Evolutionary conservation across 306 rosid species (phyloP), one percentile per base, ranked within the genome.

Genomic region (Gastrolobium bilobum): DNA sequence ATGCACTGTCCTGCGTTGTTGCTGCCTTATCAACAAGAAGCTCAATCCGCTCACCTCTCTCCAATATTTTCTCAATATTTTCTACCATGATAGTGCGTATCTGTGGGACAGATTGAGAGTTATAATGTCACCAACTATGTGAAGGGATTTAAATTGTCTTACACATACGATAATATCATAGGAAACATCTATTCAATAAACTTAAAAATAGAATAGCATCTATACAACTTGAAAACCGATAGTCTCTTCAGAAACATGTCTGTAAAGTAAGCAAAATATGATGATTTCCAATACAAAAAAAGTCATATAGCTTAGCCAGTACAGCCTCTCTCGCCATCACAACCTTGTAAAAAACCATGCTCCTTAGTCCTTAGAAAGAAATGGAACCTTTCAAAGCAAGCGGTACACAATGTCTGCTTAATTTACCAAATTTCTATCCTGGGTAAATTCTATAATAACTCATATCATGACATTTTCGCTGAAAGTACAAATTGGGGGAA

Each of bases 1-100:
- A 91, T 75, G 97, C 83, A 82, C 90, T 71, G 8, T 89, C 97
- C 88, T 91, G 94, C 97, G 89, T 91, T 30, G 97, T 89, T 58
- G 91, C 86, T 39, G 92, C 89, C 85, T 86, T 88, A 60, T 91
- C 94, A 68, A 91, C 97, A 46, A 91, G 94, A 47, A 91, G 94
- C 68, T 88, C 94, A 44, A 91, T 91, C 51, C 91, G 88, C 43
- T 91, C 94, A 58, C 97, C 97, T 82, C 93, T 84, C 79, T 91
- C 92, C 86, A 91, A 54, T 75, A 89, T 86, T 82, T 91, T 91
- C 73, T 91, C 97, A 52, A 89, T 85, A 65, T 91, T 89, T 15
- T 88, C 97, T 64, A 89, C 97, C 91, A 91, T 89, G 82, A 91
- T 82, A 30, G 91, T 89, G 50, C 88, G 84, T 72, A 91, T 82